phyloP scores from a whole-genome alignment of 2,329 filamentous ascomycete species.

The Clonostachys sp. region DNA sequence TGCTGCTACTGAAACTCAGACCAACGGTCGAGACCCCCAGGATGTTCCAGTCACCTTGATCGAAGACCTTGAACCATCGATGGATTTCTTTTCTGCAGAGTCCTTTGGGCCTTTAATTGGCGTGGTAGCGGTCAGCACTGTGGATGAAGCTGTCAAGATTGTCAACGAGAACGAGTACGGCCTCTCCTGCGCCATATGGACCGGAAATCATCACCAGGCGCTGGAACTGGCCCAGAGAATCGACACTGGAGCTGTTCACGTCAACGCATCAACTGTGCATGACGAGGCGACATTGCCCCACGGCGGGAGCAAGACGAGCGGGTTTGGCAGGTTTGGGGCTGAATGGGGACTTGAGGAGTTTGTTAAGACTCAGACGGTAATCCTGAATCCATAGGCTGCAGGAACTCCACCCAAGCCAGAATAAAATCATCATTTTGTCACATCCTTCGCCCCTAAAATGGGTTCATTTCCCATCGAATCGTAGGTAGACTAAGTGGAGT shows the following conservation, averaged over 20 bases:
- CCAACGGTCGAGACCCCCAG: constrained; percentile 7
- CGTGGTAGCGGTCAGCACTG: constrained; percentile 4
- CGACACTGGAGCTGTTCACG: too few species aligned
- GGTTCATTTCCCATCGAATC: too few species aligned
- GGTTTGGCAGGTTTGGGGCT: too few species aligned
- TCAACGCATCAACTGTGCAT: too few species aligned
- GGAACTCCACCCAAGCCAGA: too few species aligned
- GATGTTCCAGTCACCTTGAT: constrained; percentile 4
- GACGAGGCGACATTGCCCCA: too few species aligned
- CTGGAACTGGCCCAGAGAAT: constrained; percentile 8
- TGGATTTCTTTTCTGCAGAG: constrained; percentile 25
- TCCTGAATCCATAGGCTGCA: too few species aligned
- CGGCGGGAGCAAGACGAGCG: too few species aligned
- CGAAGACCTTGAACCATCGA: constrained; percentile 17
- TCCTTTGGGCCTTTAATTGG: constrained; percentile 21
- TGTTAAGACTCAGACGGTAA: neutral
- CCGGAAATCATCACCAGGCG: constrained; percentile 40
- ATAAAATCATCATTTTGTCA: too few species aligned
- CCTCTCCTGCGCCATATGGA: constrained; percentile 52
- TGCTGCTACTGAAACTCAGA: neutral
- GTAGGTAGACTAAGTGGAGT: too few species aligned
- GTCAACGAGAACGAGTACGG: constrained; percentile 46
- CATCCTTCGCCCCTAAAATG: too few species aligned
- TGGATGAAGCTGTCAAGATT: constrained; percentile 22
- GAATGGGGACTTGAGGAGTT: neutral